Evolutionary conservation across 139 green algal genomes (phyloP), one percentile per base, ranked within the genome.

Genomic region (Tetradesmus obliquus): DNA sequence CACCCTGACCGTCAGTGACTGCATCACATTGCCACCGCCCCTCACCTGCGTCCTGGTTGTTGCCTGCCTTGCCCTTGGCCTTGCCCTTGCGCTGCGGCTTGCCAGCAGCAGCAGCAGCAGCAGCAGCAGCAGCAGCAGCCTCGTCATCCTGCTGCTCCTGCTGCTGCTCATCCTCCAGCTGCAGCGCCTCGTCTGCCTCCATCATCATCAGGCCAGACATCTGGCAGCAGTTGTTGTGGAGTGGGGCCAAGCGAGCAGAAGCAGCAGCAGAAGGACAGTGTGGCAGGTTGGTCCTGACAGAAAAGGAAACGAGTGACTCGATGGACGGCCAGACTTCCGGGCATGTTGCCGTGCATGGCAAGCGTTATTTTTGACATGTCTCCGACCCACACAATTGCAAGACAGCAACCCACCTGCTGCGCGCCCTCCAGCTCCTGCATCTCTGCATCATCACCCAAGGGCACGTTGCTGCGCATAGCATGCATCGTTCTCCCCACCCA

Each of bases 361-460:
- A 45, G 32, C 32, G 32, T 45, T 45, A 45, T 45, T 45, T 45
- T 0, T 45, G 32, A 45, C 32, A 45, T 45, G 32, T 45, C 32
- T 45, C 32, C 32, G 0, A 45, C 32, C 22, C 82, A 20, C 54
- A 13, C 22, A 12, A 45, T 22, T 24, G 9, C 22, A 54, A 24
- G 57, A 5, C 5, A 19, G 6, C 82, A 62, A 54, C 86, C 1
- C 74, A 88, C 54, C 81, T 93, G 84, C 55, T 93, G 74, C n/a
- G 51, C 58, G 54, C 13, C 90, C 72, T 74, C 45, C 60, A 72
- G 24, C 90, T 87, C 55, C 57, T 72, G 32, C 87, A 90, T 86
- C 32, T 55, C 85, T 60, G 55, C 84, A n/a, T 91, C 84, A 20
- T 84, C 69, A 10, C 45, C 83, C 32, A 45, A 54, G 32, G 32